A percentile compares a stretch with the other conserved stretches of the same genome.
Evolutionary conservation across 352 stramenopile species (phyloP).

Genomic region (Phytopythium litorale): DNA sequence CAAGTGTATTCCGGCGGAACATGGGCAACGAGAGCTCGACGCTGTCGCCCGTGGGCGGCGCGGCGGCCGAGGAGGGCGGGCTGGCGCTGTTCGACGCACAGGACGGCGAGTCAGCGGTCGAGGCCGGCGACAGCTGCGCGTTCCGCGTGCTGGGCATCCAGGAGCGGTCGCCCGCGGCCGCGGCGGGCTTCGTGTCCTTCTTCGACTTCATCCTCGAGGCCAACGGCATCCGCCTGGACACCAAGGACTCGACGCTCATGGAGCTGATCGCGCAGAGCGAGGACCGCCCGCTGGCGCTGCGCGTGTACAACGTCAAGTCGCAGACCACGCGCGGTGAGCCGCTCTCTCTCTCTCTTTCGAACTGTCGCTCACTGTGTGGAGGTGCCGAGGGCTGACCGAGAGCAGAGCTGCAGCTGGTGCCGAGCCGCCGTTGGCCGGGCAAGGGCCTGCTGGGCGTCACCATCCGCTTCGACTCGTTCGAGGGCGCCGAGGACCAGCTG

Average conservation of each 20-base stretch:
- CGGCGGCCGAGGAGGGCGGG: conserved; percentile 9
- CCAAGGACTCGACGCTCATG: conserved; percentile 87
- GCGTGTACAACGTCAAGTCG: conserved; percentile 82
- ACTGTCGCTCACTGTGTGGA: not conserved
- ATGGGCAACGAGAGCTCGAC: conserved; percentile 59
- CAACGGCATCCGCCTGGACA: conserved; percentile 89
- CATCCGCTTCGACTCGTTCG: conserved; percentile 97
- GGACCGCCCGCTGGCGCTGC: conserved; percentile 62
- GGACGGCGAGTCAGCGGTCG: conserved; percentile 14
- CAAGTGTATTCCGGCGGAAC: not conserved
- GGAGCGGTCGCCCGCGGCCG: conserved; percentile 89
- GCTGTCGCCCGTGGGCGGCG: conserved; percentile 9
- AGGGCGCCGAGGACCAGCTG: conserved; percentile 93
- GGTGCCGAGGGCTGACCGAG: not conserved
- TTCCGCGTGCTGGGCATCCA: conserved; percentile 97
- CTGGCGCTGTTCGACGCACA: conserved; percentile 8
- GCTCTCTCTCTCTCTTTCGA: not conserved
- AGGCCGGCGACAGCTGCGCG: conserved; percentile 71
- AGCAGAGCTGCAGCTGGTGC: conserved; percentile 81
- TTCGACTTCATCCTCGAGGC: conserved; percentile 98
- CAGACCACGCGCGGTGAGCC: conserved; percentile 50
- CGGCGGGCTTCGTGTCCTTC: conserved; percentile 94
- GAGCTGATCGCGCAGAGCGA: conserved; percentile 89
- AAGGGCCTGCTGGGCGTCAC: conserved; percentile 96
- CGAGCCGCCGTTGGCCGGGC: conserved; percentile 90